Evolutionary conservation across 2,329 filamentous ascomycete genomes (phyloP), one percentile per base, ranked within the genome.

Genomic region (Botrytis tulipae): DNA sequence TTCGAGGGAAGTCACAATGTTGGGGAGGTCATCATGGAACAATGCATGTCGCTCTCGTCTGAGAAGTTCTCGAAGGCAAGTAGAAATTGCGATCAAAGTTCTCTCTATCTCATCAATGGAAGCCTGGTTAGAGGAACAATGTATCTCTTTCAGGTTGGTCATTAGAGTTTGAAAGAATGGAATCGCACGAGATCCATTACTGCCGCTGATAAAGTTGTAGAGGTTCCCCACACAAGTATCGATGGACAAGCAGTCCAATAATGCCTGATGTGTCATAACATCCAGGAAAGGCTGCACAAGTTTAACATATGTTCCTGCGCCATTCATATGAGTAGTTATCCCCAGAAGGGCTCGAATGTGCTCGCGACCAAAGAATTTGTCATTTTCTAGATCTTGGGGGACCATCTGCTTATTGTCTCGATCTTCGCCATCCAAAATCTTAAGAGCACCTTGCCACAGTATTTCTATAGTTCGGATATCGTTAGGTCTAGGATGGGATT

Each of bases 381-480:
- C 70, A 12, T 48, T 68, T 10, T 76, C 74, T 29, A 78, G 70
- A 61, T 78, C 75, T 62, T 73, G 59, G 7, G 74, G 67, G 8
- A 77, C 40, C 61, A 73, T 73, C 35, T 76, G 75, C 54, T 76
- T 77, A 54, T 51, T 70, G 16, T 75, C 73, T 51, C 70, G 61
- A 48, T 77, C 73, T 4, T 68, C 73, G 4, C 57, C 72, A 51
- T 76, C 60, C 35, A 77, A 59, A n/a, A 77, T 76, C 1, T 61
- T 37, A 12, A 75, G 67, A n/a, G 74, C 76, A 57, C 68, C 70
- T 16, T 46, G 44, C 75, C 76, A 78, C 25, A 77, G 63, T 18
- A 44, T 25, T 60, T 71, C 40, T 7, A 74, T 77, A 3, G 70
- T 75, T 4, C 22, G 37, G 10, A 42, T 70, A 40, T 78, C 76